Percentiles rank a stretch among this genome's conserved stretches.
These are phyloP conservation scores for Xylariales sp. DNA, from an alignment of 2,329 filamentous ascomycete species.

Conservation along the genomic window DNA sequence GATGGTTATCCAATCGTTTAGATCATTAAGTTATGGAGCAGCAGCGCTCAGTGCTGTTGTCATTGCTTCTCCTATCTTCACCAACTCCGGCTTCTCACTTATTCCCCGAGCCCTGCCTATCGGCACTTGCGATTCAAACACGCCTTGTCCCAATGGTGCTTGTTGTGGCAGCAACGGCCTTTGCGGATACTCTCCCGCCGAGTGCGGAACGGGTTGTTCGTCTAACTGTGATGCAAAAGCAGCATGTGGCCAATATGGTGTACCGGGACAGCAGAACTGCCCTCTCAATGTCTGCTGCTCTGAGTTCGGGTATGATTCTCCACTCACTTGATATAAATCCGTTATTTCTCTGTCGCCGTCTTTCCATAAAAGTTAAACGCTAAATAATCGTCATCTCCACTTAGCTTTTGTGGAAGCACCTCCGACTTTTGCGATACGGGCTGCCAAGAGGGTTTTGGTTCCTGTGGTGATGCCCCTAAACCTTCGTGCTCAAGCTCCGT, in stretches of 20 bases:
- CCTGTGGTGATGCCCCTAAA: background rate
- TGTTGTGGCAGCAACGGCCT: conserved; percentile 14
- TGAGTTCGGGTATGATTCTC: background rate
- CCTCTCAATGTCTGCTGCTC: conserved; percentile 29
- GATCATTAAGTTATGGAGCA: background rate
- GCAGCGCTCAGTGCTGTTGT: background rate
- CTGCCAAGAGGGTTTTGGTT: background rate
- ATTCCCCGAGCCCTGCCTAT: conserved; percentile 2
- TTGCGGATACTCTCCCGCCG: conserved; percentile 4
- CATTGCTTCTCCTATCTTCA: too few species aligned
- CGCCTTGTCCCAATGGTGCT: conserved; percentile 17
- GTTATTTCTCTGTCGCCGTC: background rate
- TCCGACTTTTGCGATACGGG: conserved; percentile 9
- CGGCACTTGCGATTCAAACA: conserved; percentile 11
- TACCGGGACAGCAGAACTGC: conserved; percentile 15
- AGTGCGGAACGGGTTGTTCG: conserved; percentile 19
- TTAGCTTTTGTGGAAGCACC: conserved; percentile 1
- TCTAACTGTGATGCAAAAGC: conserved; percentile 27
- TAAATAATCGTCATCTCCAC: background rate
- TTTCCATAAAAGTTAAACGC: background rate
- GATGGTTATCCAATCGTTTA: background rate
- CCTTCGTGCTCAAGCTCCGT: conserved; percentile 1
- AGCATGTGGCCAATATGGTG: conserved; percentile 25
- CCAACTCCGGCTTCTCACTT: background rate
- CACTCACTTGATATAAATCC: background rate